A percentile compares a stretch with the other conserved stretches of the same genome.
Conservation (phyloP, 345 rosid genomes). For the Syzygium oleosum region DNA sequence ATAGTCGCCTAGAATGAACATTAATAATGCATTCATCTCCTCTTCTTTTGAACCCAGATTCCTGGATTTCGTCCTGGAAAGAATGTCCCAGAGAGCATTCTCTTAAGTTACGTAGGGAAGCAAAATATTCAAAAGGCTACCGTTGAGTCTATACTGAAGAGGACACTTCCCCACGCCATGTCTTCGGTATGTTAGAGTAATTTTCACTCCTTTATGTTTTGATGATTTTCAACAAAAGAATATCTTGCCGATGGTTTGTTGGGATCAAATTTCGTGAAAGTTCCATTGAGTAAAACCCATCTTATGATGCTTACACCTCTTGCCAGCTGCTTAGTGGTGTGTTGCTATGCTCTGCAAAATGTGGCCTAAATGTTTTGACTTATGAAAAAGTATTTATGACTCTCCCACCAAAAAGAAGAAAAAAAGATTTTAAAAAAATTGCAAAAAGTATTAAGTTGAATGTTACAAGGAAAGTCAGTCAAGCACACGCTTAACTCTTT, state of each 20-base stretch:
- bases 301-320: neutral
- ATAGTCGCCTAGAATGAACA: neutral
- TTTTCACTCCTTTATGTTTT: neutral
- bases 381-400: neutral
- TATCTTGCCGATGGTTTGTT: neutral
- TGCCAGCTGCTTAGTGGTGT: neutral
- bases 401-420: neutral
- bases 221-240: neutral
- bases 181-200: constrained; percentile 37
- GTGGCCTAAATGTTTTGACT: neutral
- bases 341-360: neutral
- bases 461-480: neutral
- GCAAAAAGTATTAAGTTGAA: neutral
- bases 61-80: constrained; percentile 91
- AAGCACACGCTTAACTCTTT: neutral
- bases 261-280: neutral
- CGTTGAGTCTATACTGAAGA: constrained; percentile 77
- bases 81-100: constrained; percentile 66
- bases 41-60: constrained; percentile 23
- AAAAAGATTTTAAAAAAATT: neutral
- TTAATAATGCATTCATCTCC: neutral
- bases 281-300: neutral
- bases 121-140: constrained; percentile 63
- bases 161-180: constrained; percentile 97
- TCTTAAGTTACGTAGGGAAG: constrained; percentile 64